A percentile compares a stretch with the other conserved stretches of the same genome.
Evolutionary conservation across 371 early-diverging fungal genomes (phyloP).

Genomic region (Cokeromyces recurvatus): DNA sequence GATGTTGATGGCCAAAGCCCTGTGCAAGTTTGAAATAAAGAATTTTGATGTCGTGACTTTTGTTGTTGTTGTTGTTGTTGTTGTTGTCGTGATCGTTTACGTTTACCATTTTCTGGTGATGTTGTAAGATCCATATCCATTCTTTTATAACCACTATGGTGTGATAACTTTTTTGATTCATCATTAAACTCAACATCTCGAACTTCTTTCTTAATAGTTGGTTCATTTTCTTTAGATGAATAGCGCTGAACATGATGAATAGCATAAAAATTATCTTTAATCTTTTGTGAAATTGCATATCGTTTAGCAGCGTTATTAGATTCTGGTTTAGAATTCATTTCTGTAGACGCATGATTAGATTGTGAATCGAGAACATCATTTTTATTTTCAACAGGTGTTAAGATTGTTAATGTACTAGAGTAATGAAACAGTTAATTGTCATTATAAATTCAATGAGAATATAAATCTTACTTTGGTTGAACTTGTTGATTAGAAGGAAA

Average conservation of each 20-base stretch:
- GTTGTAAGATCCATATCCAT: too few species aligned
- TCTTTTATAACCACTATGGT: too few species aligned
- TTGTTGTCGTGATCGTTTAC: constrained; percentile 5
- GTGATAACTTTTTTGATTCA: too few species aligned
- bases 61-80: constrained; percentile 1
- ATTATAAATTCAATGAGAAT: not conserved
- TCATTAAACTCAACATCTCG: too few species aligned
- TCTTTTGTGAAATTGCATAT: not conserved
- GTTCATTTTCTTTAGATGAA: too few species aligned
- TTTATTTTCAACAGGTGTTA: constrained; percentile 5
- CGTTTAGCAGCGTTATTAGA: too few species aligned
- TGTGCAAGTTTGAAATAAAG: constrained; percentile 14
- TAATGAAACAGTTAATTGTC: not conserved
- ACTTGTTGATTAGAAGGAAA: not conserved
- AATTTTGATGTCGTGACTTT: too few species aligned
- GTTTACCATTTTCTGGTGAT: too few species aligned
- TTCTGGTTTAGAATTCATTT: not conserved
- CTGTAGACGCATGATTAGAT: too few species aligned
- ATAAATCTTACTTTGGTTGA: not conserved
- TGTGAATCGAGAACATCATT: not conserved
- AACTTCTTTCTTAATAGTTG: too few species aligned
- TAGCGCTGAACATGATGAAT: constrained; percentile 16
- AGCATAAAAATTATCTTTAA: constrained; percentile 11
- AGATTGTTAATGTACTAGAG: constrained; percentile 1
- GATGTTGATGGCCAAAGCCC: constrained; percentile 15